A percentile compares a stretch with the other conserved stretches of the same genome.
phyloP scores from a whole-genome alignment of 306 rosid genomes.

The Fragaria nilgerrensis region DNA sequence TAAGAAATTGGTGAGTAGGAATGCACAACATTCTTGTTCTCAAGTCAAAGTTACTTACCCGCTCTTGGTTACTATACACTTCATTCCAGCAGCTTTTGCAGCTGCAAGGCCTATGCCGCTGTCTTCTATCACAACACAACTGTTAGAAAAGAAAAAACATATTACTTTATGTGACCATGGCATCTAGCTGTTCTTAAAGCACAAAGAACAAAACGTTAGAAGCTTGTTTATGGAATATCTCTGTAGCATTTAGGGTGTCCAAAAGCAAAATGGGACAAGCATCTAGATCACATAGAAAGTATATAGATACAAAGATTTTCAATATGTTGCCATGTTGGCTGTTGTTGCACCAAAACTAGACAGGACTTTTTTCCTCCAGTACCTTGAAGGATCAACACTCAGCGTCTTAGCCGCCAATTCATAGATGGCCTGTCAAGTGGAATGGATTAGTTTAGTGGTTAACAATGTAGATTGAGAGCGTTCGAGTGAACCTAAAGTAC shows the following conservation, averaged over 20 bases:
- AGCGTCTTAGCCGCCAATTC: slow-evolving; percentile 79
- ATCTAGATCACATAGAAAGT: slow-evolving; percentile 12
- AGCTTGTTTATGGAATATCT: background rate
- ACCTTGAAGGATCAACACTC: slow-evolving; percentile 89
- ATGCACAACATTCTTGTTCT: background rate
- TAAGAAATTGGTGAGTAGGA: background rate
- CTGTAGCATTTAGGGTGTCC: background rate
- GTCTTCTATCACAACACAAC: slow-evolving; percentile 96
- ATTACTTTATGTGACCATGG: background rate
- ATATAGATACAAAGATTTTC: background rate
- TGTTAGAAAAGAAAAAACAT: slow-evolving; percentile 25
- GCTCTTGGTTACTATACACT: slow-evolving; percentile 85
- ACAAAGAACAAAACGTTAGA: background rate
- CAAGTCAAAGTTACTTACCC: slow-evolving; percentile 44
- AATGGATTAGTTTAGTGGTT: slow-evolving; percentile 20
- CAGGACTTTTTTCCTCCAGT: slow-evolving; percentile 26
- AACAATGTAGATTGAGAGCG: background rate
- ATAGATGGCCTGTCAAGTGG: slow-evolving; percentile 83
- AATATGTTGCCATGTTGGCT: slow-evolving; percentile 16
- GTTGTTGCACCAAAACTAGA: slow-evolving; percentile 10
- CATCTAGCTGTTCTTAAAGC: background rate
- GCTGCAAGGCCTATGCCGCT: slow-evolving; percentile 97
- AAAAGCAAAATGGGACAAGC: background rate
- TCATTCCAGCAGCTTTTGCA: slow-evolving; percentile 95
- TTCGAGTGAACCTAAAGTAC: background rate